phyloP scores from a whole-genome alignment of 2,329 filamentous ascomycete species.

The Arthrobotrys entomopaga region DNA sequence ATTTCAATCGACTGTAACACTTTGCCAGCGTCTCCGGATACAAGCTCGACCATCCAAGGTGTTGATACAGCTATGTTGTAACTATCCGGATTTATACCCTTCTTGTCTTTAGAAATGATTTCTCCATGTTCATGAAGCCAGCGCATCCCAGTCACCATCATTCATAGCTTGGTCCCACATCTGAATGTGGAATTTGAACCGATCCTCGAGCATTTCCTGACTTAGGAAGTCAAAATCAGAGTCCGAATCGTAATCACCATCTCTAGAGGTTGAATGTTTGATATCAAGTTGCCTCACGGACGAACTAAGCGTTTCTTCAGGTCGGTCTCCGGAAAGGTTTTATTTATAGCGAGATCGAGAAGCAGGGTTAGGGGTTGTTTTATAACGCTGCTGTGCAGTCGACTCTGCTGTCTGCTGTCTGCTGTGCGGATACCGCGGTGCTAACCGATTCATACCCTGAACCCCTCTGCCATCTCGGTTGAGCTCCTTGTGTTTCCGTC shows the following conservation, averaged over 20 bases:
- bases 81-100: not conserved
- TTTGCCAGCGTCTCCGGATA: constrained; percentile 4
- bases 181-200: constrained; percentile 6
- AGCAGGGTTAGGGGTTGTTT: too few species aligned
- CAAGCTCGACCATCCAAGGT: constrained; percentile 25
- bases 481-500: too few species aligned
- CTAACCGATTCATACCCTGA: too few species aligned
- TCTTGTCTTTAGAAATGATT: constrained; percentile 1
- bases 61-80: not conserved
- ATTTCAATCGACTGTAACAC: constrained; percentile 38
- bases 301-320: too few species aligned
- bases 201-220: not conserved
- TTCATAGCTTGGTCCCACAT: not conserved
- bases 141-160: not conserved
- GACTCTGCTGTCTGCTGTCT: too few species aligned
- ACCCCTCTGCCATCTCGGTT: too few species aligned
- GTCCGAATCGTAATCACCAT: constrained; percentile 8
- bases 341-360: not conserved
- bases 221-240: constrained; percentile 1
- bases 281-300: not conserved
- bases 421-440: too few species aligned
- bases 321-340: not conserved
- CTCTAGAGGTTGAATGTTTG: not conserved
- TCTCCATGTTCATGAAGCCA: not conserved
- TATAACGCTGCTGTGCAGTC: too few species aligned